Evolutionary conservation across 805 yeast genomes (phyloP), one percentile per base, ranked within the genome.

Genomic region (Schwanniomyces vanrijiae): DNA sequence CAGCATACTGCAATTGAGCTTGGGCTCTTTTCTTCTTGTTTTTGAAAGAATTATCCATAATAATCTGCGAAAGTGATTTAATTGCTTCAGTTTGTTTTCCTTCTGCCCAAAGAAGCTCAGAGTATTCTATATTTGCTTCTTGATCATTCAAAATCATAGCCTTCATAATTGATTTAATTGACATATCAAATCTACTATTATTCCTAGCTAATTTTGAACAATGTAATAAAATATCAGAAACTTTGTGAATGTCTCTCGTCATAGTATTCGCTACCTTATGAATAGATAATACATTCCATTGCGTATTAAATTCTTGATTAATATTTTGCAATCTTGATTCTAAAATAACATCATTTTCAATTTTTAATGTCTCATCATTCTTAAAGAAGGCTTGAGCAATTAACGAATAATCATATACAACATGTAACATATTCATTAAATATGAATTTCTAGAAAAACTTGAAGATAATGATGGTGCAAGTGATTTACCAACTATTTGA

Each of bases 1-100:
- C 81, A 0, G 97, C 88, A 59, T 88, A 88, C 48, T 84, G 84
- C 41, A 91, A 67, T 44, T 88, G 86, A n/a, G 82, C 79, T 42
- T 73, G 56, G 1, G 81, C 74, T 8, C 51, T 56, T 16, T 60
- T 55, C 10, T 54, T 48, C 1, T 44, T 31, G 21, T 46, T 50
- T 20, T 54, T 54, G 29, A 55, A 56, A 1, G 61, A 39, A 28
- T 55, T 52, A 6, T 60, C 61, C 4, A 55, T 49, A 1, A 67
- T 55, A 10, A 80, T 63, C 13, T 76, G 73, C 7, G 76, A 76
- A 31, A 88, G 68, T 6, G 81, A 72, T 43, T 86, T 83, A 38
- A 92, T 75, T 0, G 98, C 98, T 54, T 90, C 85, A 20, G 90
- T 79, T 49, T 82, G 88, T 52, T 90, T 95, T 0, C 96, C 96